Conservation (phyloP, 2,329 filamentous ascomycete genomes). For the Pseudopyrenochaeta lycopersici region DNA sequence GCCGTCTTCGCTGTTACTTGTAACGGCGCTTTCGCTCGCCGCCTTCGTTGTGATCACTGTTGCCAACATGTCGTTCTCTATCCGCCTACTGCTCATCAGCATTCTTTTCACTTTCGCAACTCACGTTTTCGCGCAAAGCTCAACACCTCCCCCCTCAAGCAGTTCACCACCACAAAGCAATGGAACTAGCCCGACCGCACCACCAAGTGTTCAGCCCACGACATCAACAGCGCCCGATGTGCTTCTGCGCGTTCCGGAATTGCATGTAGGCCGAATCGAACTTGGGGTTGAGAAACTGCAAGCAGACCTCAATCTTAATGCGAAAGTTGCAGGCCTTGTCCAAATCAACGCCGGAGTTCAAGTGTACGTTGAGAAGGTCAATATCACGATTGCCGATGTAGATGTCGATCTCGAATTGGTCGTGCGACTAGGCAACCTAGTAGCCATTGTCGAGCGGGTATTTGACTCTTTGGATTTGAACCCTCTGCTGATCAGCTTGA, state of each 20-base stretch:
- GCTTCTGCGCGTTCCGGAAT: constrained; percentile 64
- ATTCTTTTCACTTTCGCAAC: constrained; percentile 35
- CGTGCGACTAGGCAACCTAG: constrained; percentile 67
- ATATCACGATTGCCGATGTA: constrained; percentile 69
- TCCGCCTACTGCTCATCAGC: constrained; percentile 44
- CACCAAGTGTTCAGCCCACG: constrained; percentile 31
- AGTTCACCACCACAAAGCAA: constrained; percentile 27
- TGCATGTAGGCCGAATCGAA: constrained; percentile 68
- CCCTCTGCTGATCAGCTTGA: constrained; percentile 65
- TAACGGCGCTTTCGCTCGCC: constrained; percentile 17
- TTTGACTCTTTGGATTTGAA: constrained; percentile 68
- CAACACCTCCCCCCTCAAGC: constrained; percentile 40
- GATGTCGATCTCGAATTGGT: constrained; percentile 67
- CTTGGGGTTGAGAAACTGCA: constrained; percentile 67
- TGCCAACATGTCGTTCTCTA: constrained; percentile 45
- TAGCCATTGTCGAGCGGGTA: constrained; percentile 69
- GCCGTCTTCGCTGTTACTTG: constrained; percentile 20
- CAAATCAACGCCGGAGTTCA: constrained; percentile 60
- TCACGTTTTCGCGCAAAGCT: constrained; percentile 40
- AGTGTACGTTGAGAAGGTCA: constrained; percentile 60
- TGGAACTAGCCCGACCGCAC: constrained; percentile 25
- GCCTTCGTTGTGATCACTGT: constrained; percentile 19
- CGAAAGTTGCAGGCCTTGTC: constrained; percentile 67
- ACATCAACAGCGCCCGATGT: constrained; percentile 62
- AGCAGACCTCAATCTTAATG: constrained; percentile 68